Conservation (phyloP, 2,329 filamentous ascomycete species). For the Pyrenochaeta sp. region DNA sequence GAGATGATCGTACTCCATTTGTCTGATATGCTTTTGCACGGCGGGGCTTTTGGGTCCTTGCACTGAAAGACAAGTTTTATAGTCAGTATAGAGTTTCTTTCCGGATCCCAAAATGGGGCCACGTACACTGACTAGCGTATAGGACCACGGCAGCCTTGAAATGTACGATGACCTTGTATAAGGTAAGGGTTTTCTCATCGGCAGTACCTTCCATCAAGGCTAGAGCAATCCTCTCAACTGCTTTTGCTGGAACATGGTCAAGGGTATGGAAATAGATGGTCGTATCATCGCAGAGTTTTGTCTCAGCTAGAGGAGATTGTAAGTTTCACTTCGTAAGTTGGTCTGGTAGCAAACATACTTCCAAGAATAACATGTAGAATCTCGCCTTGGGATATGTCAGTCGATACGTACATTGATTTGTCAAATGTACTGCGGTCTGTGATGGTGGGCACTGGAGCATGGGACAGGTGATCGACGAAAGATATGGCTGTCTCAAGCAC, state of each 20-base stretch:
- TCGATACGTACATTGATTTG: constrained; percentile 32
- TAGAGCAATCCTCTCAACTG: constrained; percentile 40
- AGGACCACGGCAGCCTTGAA: constrained; percentile 38
- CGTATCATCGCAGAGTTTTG: constrained; percentile 15
- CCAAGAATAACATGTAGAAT: constrained; percentile 38
- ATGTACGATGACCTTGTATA: constrained; percentile 45
- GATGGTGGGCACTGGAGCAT: constrained; percentile 27
- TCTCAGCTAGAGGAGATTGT: constrained; percentile 24
- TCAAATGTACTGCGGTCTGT: constrained; percentile 36
- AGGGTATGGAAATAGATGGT: constrained; percentile 33
- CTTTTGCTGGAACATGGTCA: constrained; percentile 41
- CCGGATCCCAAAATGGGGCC: not conserved
- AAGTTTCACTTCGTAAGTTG: not conserved
- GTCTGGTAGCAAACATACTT: constrained; percentile 17
- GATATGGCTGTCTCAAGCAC: constrained; percentile 42
- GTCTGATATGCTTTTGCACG: constrained; percentile 35
- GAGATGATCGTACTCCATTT: constrained; percentile 38
- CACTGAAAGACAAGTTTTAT: constrained; percentile 1
- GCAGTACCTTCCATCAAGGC: constrained; percentile 37
- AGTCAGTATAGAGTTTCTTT: not conserved
- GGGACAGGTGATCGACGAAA: constrained; percentile 41
- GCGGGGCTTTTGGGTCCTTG: constrained; percentile 30
- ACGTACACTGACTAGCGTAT: constrained; percentile 26
- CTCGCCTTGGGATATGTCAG: constrained; percentile 34
- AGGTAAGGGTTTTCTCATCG: constrained; percentile 37